Percentiles rank a stretch among this genome's conserved stretches.
phyloP scores from a whole-genome alignment of 495 filamentous ascomycete species.

The Aspergillus nanangensis region DNA sequence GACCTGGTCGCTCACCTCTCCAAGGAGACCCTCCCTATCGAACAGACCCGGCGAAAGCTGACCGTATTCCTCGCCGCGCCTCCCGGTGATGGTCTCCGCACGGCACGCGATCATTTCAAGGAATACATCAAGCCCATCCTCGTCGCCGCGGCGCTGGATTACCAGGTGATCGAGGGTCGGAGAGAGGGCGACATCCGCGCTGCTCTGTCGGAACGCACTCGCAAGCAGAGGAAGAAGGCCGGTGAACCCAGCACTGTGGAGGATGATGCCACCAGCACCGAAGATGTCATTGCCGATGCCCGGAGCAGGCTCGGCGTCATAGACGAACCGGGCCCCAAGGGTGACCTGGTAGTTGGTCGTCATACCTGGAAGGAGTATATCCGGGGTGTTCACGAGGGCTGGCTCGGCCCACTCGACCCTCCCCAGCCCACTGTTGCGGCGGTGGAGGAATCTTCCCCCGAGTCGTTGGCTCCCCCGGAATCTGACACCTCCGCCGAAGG shows the following conservation, averaged over 20 bases:
- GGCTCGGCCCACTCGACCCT: conserved; percentile 77
- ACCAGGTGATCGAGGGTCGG: conserved; percentile 88
- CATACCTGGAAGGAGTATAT: conserved; percentile 98
- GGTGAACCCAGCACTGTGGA: conserved; percentile 47
- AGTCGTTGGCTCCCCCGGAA: conserved; percentile 3
- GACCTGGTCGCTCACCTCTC: conserved; percentile 83
- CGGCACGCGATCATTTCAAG: conserved; percentile 86
- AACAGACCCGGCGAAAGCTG: conserved; percentile 74
- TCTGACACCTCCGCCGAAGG: conserved; percentile 24
- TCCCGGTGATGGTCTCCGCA: conserved; percentile 75
- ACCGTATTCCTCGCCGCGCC: conserved; percentile 84
- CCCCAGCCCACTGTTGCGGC: conserved; percentile 24
- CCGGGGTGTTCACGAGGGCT: conserved; percentile 89
- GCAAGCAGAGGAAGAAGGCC: conserved; percentile 55
- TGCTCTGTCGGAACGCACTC: conserved; percentile 74
- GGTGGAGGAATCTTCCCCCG: conserved; percentile 15
- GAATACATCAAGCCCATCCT: conserved; percentile 94
- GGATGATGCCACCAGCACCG: conserved; percentile 31
- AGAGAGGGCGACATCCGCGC: conserved; percentile 84
- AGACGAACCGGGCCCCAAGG: conserved; percentile 67
- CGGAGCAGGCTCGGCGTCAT: conserved; percentile 57
- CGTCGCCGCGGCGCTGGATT: conserved; percentile 85
- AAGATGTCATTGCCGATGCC: conserved; percentile 52
- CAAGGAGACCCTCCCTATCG: conserved; percentile 64
- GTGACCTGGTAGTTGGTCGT: conserved; percentile 85